These are phyloP conservation scores for Blastobotrys ciferrii DNA, from an alignment of 1,139 yeast species.

Conservation along the genomic window DNA sequence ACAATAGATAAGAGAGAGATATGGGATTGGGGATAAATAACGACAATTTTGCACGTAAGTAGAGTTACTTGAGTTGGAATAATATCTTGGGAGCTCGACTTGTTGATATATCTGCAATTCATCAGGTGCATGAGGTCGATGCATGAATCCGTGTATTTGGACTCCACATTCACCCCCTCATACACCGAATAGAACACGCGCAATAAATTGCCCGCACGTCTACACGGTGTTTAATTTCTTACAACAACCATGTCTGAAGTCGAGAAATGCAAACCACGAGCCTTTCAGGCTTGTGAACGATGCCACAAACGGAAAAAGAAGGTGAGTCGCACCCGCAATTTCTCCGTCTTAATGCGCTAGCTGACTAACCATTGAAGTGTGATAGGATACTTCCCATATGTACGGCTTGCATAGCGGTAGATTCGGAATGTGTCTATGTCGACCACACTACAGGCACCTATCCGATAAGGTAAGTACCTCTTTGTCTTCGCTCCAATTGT, in stretches of 20 bases:
- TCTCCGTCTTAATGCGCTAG: too few species aligned
- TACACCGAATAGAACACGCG: not conserved
- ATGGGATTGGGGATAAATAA: too few species aligned
- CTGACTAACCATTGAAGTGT: conserved; percentile 16
- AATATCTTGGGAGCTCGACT: too few species aligned
- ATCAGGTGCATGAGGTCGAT: too few species aligned
- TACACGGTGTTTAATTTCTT: not conserved
- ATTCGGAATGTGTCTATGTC: conserved; percentile 19
- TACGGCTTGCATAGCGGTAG: conserved; percentile 18
- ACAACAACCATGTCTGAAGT: not conserved
- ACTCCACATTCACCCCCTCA: not conserved
- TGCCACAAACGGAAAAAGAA: conserved; percentile 26
- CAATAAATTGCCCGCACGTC: not conserved
- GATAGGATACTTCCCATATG: conserved; percentile 24
- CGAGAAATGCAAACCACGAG: conserved; percentile 15
- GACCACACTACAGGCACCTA: conserved; percentile 19
- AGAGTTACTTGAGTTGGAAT: too few species aligned
- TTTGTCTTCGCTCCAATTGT: not conserved
- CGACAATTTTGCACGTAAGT: too few species aligned
- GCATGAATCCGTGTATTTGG: too few species aligned
- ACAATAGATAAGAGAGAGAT: too few species aligned
- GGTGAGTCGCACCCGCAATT: conserved; percentile 16
- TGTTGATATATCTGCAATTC: too few species aligned
- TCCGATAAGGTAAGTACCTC: conserved; percentile 16
- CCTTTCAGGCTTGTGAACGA: conserved; percentile 26